Base-by-base conservation (phyloP, 75 land plant species). In the Sequoiadendron giganteum region DNA sequence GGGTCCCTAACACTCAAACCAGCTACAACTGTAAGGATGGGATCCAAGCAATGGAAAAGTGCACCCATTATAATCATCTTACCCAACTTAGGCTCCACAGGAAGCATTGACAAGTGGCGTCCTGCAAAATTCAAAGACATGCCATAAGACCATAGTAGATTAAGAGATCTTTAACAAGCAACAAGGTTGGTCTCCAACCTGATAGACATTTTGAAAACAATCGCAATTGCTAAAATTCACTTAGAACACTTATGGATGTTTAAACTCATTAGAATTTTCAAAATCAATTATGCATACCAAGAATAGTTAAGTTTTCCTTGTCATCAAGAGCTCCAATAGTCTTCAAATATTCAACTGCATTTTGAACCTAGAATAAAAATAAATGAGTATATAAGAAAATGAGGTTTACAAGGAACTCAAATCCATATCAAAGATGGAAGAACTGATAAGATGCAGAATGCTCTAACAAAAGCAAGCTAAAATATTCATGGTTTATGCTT, bases 41-140 rank as follows among this genome's bases (percentile, higher is more conserved):
- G 96, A 91, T 95, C 94, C 9, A 97, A 89, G 84, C 99, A 97
- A 42, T 91, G 92, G 87, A 97, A 95, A 45, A 97, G 92, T 78
- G 98, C 90, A n/a, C 96, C 99, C 70, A 92, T 90, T 16, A 97
- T 91, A 39, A 97, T 93, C 95, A 97, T 97, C 90, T 97, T 97
- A n/a, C 99, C 99, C 80, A 97, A 90, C 90, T 94, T 96, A 8
- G 99, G 99, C 70, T 97, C 99, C 86, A 97, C 93, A 47, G 99
- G 99, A 84, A 97, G 95, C 91, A 90, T 89, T 32, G 98, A 91
- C 88, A 97, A 87, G 77, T 94, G 91, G 19, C 83, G 89, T 47
- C 99, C 99, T 97, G 94, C 61, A 52, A 47, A 52, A 87, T 21
- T 49, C 11, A 30, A 88, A 72, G 19, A 70, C 88, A 86, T 56